A percentile compares a stretch with the other conserved stretches of the same genome.
Evolutionary conservation across 2,329 filamentous ascomycete species (phyloP).

Genomic region (Seiridium cupressi): DNA sequence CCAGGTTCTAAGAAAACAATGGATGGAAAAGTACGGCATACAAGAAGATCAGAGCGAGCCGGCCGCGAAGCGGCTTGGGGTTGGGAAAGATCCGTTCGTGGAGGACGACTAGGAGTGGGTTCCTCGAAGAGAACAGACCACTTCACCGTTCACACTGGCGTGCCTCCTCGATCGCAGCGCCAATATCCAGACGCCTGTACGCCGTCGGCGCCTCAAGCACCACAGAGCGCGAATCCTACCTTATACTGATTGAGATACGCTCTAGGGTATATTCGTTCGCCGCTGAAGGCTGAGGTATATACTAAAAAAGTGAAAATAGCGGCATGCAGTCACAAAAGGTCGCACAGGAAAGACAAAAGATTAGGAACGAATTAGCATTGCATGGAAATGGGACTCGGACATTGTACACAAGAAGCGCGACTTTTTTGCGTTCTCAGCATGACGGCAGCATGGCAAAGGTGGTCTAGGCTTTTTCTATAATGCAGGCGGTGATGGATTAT

Average conservation of each 20-base stretch:
- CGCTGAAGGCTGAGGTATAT: background rate
- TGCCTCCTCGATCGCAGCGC: background rate
- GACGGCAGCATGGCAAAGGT: background rate
- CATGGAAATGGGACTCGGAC: background rate
- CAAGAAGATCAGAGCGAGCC: conserved; percentile 36
- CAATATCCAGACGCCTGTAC: background rate
- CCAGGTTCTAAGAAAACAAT: conserved; percentile 74
- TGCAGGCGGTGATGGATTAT: conserved; percentile 8
- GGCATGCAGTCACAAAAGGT: background rate
- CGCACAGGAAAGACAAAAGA: background rate
- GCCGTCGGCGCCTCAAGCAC: background rate
- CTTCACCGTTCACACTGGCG: background rate
- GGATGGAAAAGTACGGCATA: conserved; percentile 62
- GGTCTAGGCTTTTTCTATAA: background rate
- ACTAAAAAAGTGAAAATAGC: background rate
- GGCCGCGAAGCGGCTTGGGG: conserved; percentile 52
- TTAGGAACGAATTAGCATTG: background rate
- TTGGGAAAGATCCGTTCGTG: conserved; percentile 42
- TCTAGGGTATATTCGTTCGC: background rate
- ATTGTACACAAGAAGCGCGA: conserved; percentile 1
- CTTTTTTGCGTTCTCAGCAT: conserved; percentile 3
- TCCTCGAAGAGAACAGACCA: conserved; percentile 7
- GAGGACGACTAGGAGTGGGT: conserved; percentile 22
- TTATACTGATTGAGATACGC: background rate
- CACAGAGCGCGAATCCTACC: background rate